These are phyloP conservation scores for Exophiala mesophila DNA, from an alignment of 2,329 filamentous ascomycete genomes.

Conservation along the genomic window DNA sequence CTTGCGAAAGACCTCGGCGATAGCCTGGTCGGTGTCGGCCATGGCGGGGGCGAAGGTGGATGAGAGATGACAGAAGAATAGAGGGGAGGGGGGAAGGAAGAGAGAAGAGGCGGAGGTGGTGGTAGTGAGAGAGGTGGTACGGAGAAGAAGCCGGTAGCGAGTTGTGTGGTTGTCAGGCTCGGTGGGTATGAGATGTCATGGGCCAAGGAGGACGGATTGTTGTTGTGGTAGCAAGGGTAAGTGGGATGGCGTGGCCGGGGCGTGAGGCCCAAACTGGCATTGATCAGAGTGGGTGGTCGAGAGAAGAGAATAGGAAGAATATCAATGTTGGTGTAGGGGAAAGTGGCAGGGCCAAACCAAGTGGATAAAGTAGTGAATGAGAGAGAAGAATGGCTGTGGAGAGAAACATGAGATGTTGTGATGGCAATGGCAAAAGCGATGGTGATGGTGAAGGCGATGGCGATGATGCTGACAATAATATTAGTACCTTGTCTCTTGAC, in stretches of 20 bases:
- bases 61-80: background rate
- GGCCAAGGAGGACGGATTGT: constrained; percentile 3
- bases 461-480: too few relatives aligned
- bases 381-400: too few relatives aligned
- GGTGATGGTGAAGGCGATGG: constrained; percentile 2
- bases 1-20: constrained; percentile 86
- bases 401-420: too few relatives aligned
- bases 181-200: constrained; percentile 15
- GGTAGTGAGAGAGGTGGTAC: too few relatives aligned
- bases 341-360: too few relatives aligned
- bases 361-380: too few relatives aligned
- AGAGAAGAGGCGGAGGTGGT: background rate
- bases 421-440: too few relatives aligned
- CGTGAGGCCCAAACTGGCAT: constrained; percentile 16
- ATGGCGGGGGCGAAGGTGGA: constrained; percentile 39
- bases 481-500: too few relatives aligned
- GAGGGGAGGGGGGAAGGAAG: background rate
- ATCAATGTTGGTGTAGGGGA: too few relatives aligned
- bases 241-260: constrained; percentile 3
- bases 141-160: too few relatives aligned
- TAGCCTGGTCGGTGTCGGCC: constrained; percentile 57
- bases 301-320: too few relatives aligned
- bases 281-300: constrained; percentile 13
- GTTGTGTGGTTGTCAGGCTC: constrained; percentile 7
- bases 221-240: background rate